Percentiles rank a stretch among this genome's conserved stretches.
Evolutionary conservation across 1,284 basidiomycete species (phyloP).

Genomic region (Rhizoctonia solani): DNA sequence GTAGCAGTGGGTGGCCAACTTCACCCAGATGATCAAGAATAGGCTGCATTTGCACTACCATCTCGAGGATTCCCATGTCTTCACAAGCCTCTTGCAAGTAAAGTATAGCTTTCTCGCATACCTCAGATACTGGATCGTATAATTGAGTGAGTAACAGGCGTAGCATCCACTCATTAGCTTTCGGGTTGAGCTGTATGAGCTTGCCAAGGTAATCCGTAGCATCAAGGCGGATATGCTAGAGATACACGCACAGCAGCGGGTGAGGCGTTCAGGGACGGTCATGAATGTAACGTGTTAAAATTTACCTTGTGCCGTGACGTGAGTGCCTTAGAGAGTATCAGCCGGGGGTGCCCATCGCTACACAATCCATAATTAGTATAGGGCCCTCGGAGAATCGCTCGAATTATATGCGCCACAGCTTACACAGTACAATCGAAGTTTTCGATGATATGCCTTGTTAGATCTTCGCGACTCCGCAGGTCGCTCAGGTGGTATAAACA

Average conservation of each 20-base stretch:
- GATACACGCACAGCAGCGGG: conserved; percentile 27
- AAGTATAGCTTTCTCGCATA: conserved; percentile 86
- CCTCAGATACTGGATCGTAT: conserved; percentile 89
- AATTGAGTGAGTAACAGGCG: conserved; percentile 91
- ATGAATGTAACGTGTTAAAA: not conserved
- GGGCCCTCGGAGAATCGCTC: conserved; percentile 1
- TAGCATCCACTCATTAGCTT: conserved; percentile 80
- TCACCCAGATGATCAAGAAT: conserved; percentile 94
- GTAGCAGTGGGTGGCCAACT: conserved; percentile 83
- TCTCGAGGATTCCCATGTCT: conserved; percentile 78
- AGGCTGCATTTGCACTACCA: conserved; percentile 93
- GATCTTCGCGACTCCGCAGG: conserved; percentile 85
- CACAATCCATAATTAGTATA: conserved; percentile 27
- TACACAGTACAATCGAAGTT: conserved; percentile 90
- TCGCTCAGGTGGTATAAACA: conserved; percentile 94
- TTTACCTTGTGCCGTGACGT: conserved; percentile 86
- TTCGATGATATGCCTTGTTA: conserved; percentile 89
- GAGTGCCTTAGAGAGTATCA: conserved; percentile 89
- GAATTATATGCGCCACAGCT: conserved; percentile 42
- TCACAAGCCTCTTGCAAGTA: conserved; percentile 90
- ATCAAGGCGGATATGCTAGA: conserved; percentile 81
- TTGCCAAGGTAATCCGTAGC: conserved; percentile 89
- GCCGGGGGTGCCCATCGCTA: conserved; percentile 90
- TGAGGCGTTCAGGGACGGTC: not conserved
- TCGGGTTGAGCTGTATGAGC: conserved; percentile 66